phyloP scores from a whole-genome alignment of 2,329 filamentous ascomycete species.

The Fonsecaea pedrosoi region DNA sequence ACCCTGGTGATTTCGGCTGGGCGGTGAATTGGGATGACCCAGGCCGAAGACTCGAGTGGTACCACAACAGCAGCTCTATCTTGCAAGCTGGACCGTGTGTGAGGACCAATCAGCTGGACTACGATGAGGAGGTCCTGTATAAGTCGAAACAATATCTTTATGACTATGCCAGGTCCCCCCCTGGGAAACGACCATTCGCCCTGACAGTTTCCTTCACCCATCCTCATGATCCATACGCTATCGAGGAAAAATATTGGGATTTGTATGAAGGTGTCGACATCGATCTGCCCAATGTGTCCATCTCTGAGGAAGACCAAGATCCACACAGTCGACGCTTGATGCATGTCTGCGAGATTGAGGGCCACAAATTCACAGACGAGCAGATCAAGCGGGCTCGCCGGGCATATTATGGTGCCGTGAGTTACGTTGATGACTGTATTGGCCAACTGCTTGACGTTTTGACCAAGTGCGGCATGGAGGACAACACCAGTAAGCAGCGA shows the following conservation, averaged over 20 bases:
- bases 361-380: constrained; percentile 80
- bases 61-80: constrained; percentile 94
- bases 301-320: constrained; percentile 80
- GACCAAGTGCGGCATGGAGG: constrained; percentile 77
- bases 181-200: constrained; percentile 78
- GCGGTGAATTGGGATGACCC: constrained; percentile 95
- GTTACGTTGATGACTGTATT: constrained; percentile 92
- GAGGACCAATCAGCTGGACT: constrained; percentile 92
- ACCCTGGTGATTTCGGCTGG: constrained; percentile 94
- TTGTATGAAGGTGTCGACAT: constrained; percentile 89
- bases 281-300: constrained; percentile 73
- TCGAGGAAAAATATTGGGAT: constrained; percentile 93
- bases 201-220: constrained; percentile 93
- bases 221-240: constrained; percentile 93
- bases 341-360: constrained; percentile 85
- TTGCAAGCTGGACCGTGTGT: constrained; percentile 87
- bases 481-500: constrained; percentile 66
- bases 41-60: constrained; percentile 81
- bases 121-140: constrained; percentile 95
- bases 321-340: constrained; percentile 85
- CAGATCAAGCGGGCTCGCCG: constrained; percentile 84
- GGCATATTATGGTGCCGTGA: constrained; percentile 91
- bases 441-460: constrained; percentile 80
- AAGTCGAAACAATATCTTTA: constrained; percentile 88
- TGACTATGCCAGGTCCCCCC: constrained; percentile 79